Evolutionary conservation across 306 rosid genomes (phyloP).

Genomic region (Ochetophila trinervis): DNA sequence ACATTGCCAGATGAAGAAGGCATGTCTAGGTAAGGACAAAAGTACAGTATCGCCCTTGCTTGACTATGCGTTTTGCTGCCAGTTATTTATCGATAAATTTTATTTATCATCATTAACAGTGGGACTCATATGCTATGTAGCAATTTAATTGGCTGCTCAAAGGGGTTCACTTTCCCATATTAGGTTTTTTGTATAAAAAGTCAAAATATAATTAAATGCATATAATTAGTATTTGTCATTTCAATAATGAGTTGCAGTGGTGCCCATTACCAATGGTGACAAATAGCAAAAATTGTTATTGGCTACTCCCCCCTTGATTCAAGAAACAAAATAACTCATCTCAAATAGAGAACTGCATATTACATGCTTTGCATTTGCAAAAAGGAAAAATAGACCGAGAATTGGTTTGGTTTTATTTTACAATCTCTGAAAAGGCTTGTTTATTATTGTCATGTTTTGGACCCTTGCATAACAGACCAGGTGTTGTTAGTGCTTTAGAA

Average conservation of each 20-base stretch:
- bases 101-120: too few relatives aligned
- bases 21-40: slow-evolving; percentile 58
- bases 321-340: not conserved
- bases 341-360: not conserved
- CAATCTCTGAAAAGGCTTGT: not conserved
- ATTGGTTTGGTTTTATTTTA: not conserved
- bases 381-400: not conserved
- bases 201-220: too few relatives aligned
- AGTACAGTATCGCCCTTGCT: not conserved
- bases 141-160: too few relatives aligned
- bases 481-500: slow-evolving; percentile 64
- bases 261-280: too few relatives aligned
- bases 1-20: slow-evolving; percentile 91
- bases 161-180: too few relatives aligned
- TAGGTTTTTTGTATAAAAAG: too few relatives aligned
- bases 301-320: not conserved
- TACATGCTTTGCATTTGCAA: not conserved
- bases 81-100: too few relatives aligned
- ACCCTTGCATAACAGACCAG: slow-evolving; percentile 54
- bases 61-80: slow-evolving; percentile 11
- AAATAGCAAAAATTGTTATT: not conserved
- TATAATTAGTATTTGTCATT: too few relatives aligned
- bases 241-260: too few relatives aligned
- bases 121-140: too few relatives aligned
- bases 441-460: slow-evolving; percentile 15